phyloP scores from a whole-genome alignment of 1,139 yeast species.

The Candida labiduridarum region DNA sequence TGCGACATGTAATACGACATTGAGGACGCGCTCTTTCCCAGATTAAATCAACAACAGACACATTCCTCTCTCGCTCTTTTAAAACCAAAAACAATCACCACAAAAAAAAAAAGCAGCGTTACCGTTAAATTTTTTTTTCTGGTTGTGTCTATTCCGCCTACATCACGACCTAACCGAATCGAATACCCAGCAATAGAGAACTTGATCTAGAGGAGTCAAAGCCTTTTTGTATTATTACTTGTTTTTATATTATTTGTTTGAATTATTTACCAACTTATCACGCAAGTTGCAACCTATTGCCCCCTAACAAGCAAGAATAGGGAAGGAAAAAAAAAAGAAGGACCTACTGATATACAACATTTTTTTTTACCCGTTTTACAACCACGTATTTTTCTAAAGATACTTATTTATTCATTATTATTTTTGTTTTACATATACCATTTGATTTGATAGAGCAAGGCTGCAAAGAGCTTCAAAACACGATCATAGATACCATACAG shows the following conservation, averaged over 20 bases:
- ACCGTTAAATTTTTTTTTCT: not conserved
- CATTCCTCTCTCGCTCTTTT: not conserved
- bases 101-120: not conserved
- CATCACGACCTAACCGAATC: not conserved
- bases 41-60: not conserved
- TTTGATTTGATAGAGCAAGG: not conserved
- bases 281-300: conserved; percentile 1
- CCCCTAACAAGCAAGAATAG: not conserved
- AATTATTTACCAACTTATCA: not conserved
- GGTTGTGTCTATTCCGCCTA: not conserved
- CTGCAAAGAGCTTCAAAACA: not conserved
- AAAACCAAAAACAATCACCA: not conserved
- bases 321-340: not conserved
- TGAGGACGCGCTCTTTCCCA: not conserved
- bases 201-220: not conserved
- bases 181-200: not conserved
- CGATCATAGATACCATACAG: not conserved
- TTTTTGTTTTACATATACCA: not conserved
- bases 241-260: not conserved
- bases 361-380: conserved; percentile 1
- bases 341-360: not conserved
- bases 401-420: not conserved
- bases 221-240: not conserved
- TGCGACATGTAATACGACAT: not conserved
- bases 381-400: not conserved